These are phyloP conservation scores for Pseudocercospora fijiensis DNA, from an alignment of 2,329 filamentous ascomycete species.

Conservation along the genomic window DNA sequence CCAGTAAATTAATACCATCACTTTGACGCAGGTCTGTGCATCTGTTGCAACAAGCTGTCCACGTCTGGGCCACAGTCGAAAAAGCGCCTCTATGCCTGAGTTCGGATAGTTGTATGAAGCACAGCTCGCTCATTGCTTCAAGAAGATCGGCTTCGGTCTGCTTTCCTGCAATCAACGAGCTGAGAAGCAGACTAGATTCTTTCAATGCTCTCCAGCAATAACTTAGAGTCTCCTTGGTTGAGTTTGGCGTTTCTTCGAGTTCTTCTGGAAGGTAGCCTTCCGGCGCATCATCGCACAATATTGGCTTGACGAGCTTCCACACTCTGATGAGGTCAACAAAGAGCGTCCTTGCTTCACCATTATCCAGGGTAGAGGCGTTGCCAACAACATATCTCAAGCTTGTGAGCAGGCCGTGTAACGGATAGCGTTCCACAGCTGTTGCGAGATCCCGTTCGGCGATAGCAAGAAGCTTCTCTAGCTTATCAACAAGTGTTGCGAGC, in stretches of 20 bases:
- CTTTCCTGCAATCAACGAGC: conserved; percentile 14
- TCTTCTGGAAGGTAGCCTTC: conserved; percentile 83
- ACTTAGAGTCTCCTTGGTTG: conserved; percentile 85
- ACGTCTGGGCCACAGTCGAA: conserved; percentile 86
- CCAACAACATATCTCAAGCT: conserved; percentile 35
- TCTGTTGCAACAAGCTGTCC: conserved; percentile 73
- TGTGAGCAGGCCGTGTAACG: conserved; percentile 45
- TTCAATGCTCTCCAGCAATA: conserved; percentile 96
- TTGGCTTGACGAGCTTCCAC: conserved; percentile 72
- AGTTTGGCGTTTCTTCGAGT: conserved; percentile 67
- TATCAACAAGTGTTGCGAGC: conserved; percentile 51
- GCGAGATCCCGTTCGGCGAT: conserved; percentile 66
- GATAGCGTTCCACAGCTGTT: conserved; percentile 53
- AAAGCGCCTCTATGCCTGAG: conserved; percentile 90
- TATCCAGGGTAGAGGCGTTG: background rate
- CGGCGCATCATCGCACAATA: conserved; percentile 90
- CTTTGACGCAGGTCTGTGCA: conserved; percentile 52
- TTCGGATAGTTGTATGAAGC: conserved; percentile 78
- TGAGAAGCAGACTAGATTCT: conserved; percentile 70
- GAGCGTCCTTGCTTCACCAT: background rate
- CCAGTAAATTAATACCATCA: conserved; percentile 52
- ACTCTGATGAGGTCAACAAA: conserved; percentile 44
- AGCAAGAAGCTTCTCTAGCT: conserved; percentile 63
- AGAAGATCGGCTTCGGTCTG: background rate
- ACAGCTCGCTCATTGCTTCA: conserved; percentile 50